A percentile compares a stretch with the other conserved stretches of the same genome.
Conservation (phyloP, 306 rosid genomes). For the Gastrolobium villosum region DNA sequence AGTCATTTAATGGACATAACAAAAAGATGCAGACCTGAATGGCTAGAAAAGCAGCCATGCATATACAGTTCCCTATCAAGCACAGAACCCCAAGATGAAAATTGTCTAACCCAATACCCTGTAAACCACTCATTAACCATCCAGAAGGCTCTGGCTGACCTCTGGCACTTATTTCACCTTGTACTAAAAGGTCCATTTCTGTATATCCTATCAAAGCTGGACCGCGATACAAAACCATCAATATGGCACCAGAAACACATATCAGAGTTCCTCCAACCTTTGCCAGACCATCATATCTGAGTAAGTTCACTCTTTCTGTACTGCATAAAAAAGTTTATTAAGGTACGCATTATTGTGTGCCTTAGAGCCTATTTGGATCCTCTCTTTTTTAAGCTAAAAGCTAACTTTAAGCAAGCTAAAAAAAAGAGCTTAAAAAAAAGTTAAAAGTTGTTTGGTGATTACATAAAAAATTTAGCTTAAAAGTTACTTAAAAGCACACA, state of each 20-base stretch:
- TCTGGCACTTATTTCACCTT: constrained; percentile 73
- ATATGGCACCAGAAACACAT: constrained; percentile 88
- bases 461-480: no score
- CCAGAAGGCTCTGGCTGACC: constrained; percentile 92
- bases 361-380: not conserved
- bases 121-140: constrained; percentile 71
- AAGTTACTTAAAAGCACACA: no score
- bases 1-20: constrained; percentile 10
- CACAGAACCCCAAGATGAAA: constrained; percentile 90
- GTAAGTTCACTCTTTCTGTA: constrained; percentile 89
- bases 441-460: no score
- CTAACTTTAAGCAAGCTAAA: no score
- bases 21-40: constrained; percentile 70
- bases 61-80: constrained; percentile 91
- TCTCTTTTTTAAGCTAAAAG: no score
- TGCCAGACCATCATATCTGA: constrained; percentile 78
- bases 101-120: constrained; percentile 64
- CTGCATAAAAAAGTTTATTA: constrained; percentile 70
- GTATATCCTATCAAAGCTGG: constrained; percentile 67
- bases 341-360: constrained; percentile 23
- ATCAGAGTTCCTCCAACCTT: constrained; percentile 85
- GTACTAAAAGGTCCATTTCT: constrained; percentile 49
- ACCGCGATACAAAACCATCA: constrained; percentile 89
- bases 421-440: no score
- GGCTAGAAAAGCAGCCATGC: constrained; percentile 94